Conservation (phyloP, 208 protist genomes). For the Acanthamoeba castellanii region DNA sequence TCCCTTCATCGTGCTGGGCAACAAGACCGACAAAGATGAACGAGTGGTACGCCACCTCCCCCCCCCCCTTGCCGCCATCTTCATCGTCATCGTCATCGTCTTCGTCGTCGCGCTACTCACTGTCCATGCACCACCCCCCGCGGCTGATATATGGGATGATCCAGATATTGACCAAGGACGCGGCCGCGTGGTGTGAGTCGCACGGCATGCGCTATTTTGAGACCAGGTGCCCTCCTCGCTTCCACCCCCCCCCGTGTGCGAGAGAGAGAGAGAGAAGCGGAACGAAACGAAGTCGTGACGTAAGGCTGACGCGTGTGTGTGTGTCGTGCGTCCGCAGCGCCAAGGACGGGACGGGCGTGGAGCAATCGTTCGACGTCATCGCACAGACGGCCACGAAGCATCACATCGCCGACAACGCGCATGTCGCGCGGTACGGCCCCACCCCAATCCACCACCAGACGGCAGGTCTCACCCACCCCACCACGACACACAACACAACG, state of each 20-base stretch:
- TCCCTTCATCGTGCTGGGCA: slow-evolving; percentile 28
- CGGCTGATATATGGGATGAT: too few species aligned
- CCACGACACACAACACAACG: neutral
- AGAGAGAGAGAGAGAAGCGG: too few species aligned
- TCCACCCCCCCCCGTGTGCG: neutral
- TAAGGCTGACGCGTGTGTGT: neutral
- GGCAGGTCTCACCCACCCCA: neutral
- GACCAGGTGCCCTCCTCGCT: neutral
- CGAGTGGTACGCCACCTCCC: neutral
- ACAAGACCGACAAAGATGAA: slow-evolving; percentile 91
- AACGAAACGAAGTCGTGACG: too few species aligned
- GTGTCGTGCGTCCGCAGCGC: neutral
- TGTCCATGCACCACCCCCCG: neutral
- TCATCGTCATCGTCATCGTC: neutral
- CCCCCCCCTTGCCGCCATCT: too few species aligned
- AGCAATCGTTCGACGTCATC: slow-evolving; percentile 36
- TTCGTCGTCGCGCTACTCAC: neutral
- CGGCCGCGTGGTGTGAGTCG: slow-evolving; percentile 2
- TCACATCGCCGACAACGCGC: slow-evolving; percentile 3
- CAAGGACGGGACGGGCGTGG: slow-evolving; percentile 28
- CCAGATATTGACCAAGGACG: slow-evolving; percentile 66
- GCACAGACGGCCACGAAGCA: slow-evolving; percentile 33
- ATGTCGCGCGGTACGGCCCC: neutral
- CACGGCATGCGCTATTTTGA: slow-evolving; percentile 49
- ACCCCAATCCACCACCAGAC: too few species aligned